phyloP scores from a whole-genome alignment of 1,284 basidiomycete species.

The Naganishia cerealis region DNA sequence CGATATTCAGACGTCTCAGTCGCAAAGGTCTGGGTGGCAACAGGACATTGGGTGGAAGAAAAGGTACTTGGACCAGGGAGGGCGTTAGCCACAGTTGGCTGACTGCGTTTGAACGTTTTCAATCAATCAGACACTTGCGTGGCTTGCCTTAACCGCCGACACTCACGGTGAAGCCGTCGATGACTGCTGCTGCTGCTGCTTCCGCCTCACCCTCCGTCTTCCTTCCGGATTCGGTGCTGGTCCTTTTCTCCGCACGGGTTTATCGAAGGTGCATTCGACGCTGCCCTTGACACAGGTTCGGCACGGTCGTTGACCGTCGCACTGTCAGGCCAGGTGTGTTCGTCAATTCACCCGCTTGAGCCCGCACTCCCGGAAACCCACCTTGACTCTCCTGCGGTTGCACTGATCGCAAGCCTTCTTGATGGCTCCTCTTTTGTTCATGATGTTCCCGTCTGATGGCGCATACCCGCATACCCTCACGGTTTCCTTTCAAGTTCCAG shows the following conservation, averaged over 20 bases:
- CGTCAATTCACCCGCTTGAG: no score
- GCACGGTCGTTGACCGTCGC: constrained; percentile 38
- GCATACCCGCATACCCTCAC: no score
- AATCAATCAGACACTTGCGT: background rate
- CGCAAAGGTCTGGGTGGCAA: background rate
- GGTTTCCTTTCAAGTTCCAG: no score
- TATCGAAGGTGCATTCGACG: constrained; percentile 37
- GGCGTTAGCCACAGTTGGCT: background rate
- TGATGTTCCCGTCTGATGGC: background rate
- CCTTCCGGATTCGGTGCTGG: constrained; percentile 36
- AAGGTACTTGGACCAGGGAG: background rate
- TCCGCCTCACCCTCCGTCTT: background rate
- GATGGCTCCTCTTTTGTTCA: constrained; percentile 4
- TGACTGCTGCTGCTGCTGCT: background rate
- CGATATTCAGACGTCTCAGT: background rate
- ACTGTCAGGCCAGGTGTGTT: constrained; percentile 27
- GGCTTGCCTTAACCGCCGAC: background rate
- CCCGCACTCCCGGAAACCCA: constrained; percentile 17
- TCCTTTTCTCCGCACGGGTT: constrained; percentile 39
- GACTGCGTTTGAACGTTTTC: background rate
- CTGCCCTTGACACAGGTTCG: constrained; percentile 32
- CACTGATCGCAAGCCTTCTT: constrained; percentile 41
- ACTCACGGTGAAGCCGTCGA: background rate
- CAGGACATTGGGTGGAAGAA: background rate
- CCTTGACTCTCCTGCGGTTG: constrained; percentile 42